phyloP scores from a whole-genome alignment of 371 early-diverging fungal species.

The Apophysomyces sp. region DNA sequence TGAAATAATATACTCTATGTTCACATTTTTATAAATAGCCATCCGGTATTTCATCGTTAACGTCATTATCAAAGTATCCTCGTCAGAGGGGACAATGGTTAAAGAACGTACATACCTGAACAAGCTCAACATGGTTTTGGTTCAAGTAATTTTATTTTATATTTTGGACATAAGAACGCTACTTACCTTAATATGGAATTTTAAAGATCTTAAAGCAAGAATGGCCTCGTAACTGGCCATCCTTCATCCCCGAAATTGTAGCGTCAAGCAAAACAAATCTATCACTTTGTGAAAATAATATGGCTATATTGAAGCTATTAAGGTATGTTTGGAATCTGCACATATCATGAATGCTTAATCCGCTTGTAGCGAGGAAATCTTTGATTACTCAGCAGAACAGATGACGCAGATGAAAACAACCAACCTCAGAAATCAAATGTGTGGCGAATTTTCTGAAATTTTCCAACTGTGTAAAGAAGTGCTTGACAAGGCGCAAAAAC shows the following conservation, averaged over 20 bases:
- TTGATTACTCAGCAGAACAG: slow-evolving; percentile 96
- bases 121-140: slow-evolving; percentile 94
- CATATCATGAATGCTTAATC: background rate
- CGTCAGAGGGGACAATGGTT: slow-evolving; percentile 72
- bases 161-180: background rate
- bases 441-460: slow-evolving; percentile 94
- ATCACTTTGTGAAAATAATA: slow-evolving; percentile 97
- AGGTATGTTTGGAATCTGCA: slow-evolving; percentile 56
- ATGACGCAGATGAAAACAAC: slow-evolving; percentile 95
- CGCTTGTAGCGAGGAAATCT: slow-evolving; percentile 92
- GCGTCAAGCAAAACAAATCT: slow-evolving; percentile 89
- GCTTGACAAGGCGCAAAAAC: slow-evolving; percentile 87
- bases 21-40: slow-evolving; percentile 45
- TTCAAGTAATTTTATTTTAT: slow-evolving; percentile 66
- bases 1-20: background rate
- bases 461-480: slow-evolving; percentile 96
- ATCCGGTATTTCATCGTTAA: slow-evolving; percentile 94
- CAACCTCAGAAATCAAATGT: slow-evolving; percentile 93
- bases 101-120: slow-evolving; percentile 76
- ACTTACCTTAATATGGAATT: slow-evolving; percentile 3
- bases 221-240: slow-evolving; percentile 99
- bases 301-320: slow-evolving; percentile 95
- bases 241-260: slow-evolving; percentile 98
- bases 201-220: slow-evolving; percentile 98
- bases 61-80: slow-evolving; percentile 86